A percentile compares a stretch with the other conserved stretches of the same genome.
Conservation (phyloP, 2,329 filamentous ascomycete species). For the Talaromyces rugulosus region DNA sequence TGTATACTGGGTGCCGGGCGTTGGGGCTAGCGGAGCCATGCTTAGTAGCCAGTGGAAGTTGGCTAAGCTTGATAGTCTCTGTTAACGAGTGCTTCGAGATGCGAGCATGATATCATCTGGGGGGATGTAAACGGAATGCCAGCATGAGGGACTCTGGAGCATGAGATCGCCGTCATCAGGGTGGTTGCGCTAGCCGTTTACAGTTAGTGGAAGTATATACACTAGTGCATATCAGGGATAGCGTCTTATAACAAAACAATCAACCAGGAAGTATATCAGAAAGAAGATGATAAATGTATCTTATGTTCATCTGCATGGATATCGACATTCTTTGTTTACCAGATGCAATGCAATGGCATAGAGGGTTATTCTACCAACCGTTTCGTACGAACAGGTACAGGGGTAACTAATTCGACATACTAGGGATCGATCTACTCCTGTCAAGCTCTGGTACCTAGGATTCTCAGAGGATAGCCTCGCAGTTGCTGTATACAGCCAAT, state of each 20-base stretch:
- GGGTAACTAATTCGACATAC: too few relatives aligned
- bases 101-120: background rate
- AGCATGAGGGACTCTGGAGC: background rate
- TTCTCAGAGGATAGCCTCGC: too few relatives aligned
- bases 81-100: background rate
- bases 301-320: background rate
- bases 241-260: background rate
- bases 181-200: background rate
- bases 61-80: background rate
- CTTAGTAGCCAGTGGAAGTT: background rate
- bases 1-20: constrained; percentile 42
- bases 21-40: background rate
- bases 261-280: background rate
- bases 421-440: too few relatives aligned
- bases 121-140: background rate
- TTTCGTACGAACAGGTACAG: background rate
- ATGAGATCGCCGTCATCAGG: background rate
- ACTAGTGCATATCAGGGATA: background rate
- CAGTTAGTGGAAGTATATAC: background rate
- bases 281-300: background rate
- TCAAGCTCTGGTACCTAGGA: too few relatives aligned
- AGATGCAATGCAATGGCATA: background rate
- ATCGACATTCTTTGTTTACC: background rate
- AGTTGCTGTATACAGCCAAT: too few relatives aligned
- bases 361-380: background rate